Base-by-base conservation (phyloP, 2,329 filamentous ascomycete species). In the Xylariomycetidae sp. region DNA sequence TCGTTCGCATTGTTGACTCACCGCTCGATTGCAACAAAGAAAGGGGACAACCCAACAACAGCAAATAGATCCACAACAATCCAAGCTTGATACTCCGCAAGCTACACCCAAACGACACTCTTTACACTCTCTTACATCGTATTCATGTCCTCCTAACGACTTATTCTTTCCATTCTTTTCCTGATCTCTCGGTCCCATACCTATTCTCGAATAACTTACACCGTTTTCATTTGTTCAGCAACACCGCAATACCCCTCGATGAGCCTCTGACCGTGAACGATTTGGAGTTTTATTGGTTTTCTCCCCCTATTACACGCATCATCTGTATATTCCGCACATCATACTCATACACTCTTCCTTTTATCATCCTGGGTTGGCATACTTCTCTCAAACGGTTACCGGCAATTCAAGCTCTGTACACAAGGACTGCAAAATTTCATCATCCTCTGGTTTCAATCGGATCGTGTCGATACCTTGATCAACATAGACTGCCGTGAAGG, bases 261-360 rank as follows among this genome's bases (percentile, higher is more conserved):
- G 64, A 67, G 62, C 60, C 57, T 63, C 61, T 62, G 63, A 66
- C 52, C 33, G 37, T 63, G 49, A 62, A 67, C 62, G 62, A 65
- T 52, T 53, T 54, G 61, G 57, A 61, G 54, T 63, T 60, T 48
- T 45, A 48, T 54, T 39, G n/a, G 45, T 51, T 58, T 54, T 45
- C 42, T 40, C 52, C 51, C 49, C 43, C 37, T 44, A 41, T n/a
- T n/a, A n/a, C n/a, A n/a, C n/a, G n/a, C n/a, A n/a, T n/a, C n/a
- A 37, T 42, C 44, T 58, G 53, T 57, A 57, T 51, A 57, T 56
- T 51, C 37, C 41, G 41, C 47, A 42, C 44, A 44, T 42, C 39
- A 44, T 23, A 8, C 20, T 23, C n/a, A 8, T 23, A 8, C n/a
- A 40, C 39, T 40, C 37, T 34, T 35, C 26, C 34, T 33, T 33